phyloP scores from a whole-genome alignment of 2,329 filamentous ascomycete genomes.

The Hypoxylon sp. region DNA sequence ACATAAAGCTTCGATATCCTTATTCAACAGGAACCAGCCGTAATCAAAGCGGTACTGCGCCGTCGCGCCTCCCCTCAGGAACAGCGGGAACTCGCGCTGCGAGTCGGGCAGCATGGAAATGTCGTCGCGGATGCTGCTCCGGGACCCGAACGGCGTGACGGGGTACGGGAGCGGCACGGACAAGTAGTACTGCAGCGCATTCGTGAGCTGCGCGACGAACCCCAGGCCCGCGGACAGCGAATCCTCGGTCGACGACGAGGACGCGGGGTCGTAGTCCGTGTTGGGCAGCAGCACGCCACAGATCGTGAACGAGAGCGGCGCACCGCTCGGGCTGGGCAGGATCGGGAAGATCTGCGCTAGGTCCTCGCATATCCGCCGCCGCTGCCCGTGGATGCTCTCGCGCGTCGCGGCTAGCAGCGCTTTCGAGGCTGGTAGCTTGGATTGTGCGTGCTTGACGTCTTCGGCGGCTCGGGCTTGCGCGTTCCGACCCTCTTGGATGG shows the following conservation, averaged over 20 bases:
- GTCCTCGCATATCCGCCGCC: constrained; percentile 89
- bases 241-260: constrained; percentile 71
- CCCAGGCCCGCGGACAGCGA: constrained; percentile 85
- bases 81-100: constrained; percentile 84
- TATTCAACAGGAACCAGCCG: constrained; percentile 95
- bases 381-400: constrained; percentile 84
- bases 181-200: constrained; percentile 86
- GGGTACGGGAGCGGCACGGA: constrained; percentile 85
- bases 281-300: constrained; percentile 85
- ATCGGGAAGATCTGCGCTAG: constrained; percentile 86
- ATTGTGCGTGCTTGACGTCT: constrained; percentile 73
- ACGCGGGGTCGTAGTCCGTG: constrained; percentile 74
- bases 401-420: constrained; percentile 69
- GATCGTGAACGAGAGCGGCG: constrained; percentile 86
- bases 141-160: constrained; percentile 78
- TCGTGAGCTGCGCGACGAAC: constrained; percentile 80
- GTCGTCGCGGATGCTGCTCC: constrained; percentile 76
- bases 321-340: constrained; percentile 68
- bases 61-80: constrained; percentile 72
- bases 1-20: constrained; percentile 84
- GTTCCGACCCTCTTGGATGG: constrained; percentile 75
- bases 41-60: constrained; percentile 95
- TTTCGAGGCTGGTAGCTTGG: constrained; percentile 71
- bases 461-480: constrained; percentile 70
- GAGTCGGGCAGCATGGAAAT: constrained; percentile 63